Percentiles rank a stretch among this genome's conserved stretches.
phyloP scores from a whole-genome alignment of 202 grass and related monocot species.

The Zoysia matrella region DNA sequence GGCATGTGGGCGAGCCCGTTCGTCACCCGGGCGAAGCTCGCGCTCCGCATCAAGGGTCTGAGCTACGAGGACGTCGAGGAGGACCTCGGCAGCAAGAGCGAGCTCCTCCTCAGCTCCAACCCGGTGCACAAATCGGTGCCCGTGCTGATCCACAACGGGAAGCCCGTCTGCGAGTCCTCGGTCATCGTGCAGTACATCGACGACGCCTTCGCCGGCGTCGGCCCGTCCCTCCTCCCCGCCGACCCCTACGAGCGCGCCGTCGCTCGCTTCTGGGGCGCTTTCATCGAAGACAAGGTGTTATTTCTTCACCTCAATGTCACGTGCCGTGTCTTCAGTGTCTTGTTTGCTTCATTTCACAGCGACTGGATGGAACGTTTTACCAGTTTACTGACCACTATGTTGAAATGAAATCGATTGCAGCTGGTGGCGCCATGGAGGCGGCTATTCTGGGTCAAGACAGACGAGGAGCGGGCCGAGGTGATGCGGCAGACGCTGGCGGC shows the following conservation, averaged over 20 bases:
- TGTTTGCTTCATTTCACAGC: too few relatives aligned
- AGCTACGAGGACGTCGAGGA: slow-evolving; percentile 50
- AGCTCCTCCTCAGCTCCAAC: too few relatives aligned
- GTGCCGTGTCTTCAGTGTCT: too few relatives aligned
- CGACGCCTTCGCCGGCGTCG: slow-evolving; percentile 10
- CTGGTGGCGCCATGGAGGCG: too few relatives aligned
- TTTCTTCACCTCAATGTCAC: too few relatives aligned
- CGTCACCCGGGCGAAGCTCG: slow-evolving; percentile 35
- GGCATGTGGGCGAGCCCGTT: slow-evolving; percentile 24
- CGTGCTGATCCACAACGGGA: too few relatives aligned
- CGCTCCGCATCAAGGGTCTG: slow-evolving; percentile 47
- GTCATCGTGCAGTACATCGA: slow-evolving; percentile 50
- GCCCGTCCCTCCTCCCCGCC: slow-evolving; percentile 32
- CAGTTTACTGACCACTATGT: too few relatives aligned
- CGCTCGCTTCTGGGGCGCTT: too few relatives aligned
- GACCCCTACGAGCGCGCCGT: slow-evolving; percentile 16
- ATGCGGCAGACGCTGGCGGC: slow-evolving; percentile 16
- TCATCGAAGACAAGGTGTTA: too few relatives aligned
- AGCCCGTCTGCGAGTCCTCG: slow-evolving; percentile 34
- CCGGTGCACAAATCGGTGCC: too few relatives aligned
- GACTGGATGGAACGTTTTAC: too few relatives aligned
- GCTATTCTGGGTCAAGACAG: neutral
- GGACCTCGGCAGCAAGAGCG: neutral
- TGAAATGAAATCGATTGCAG: too few relatives aligned
- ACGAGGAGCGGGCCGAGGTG: slow-evolving; percentile 26